phyloP scores from a whole-genome alignment of 352 stramenopile species.

The Peronosclerospora sorghi region DNA sequence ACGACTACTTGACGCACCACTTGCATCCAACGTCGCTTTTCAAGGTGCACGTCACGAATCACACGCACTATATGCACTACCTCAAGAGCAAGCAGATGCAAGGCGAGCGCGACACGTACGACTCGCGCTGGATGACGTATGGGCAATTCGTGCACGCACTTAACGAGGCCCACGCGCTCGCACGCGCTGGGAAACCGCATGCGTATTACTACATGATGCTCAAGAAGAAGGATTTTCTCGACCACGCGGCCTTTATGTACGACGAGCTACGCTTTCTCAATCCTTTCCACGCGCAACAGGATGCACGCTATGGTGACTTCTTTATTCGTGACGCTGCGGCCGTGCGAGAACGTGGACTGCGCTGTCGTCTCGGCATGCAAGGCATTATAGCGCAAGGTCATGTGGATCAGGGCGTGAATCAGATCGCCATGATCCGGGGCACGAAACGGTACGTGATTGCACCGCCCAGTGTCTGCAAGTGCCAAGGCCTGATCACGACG shows the following conservation, averaged over 20 bases:
- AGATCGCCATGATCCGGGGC: constrained; percentile 86
- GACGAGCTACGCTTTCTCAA: constrained; percentile 89
- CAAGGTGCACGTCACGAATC: constrained; percentile 62
- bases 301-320: constrained; percentile 33
- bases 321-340: constrained; percentile 34
- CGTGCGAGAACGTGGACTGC: constrained; percentile 40
- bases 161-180: constrained; percentile 10
- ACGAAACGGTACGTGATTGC: constrained; percentile 88
- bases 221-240: constrained; percentile 32
- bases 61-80: constrained; percentile 95
- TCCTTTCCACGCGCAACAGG: constrained; percentile 59
- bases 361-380: constrained; percentile 84
- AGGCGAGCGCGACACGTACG: constrained; percentile 32
- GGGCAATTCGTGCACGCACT: constrained; percentile 36
- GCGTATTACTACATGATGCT: constrained; percentile 57
- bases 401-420: constrained; percentile 90
- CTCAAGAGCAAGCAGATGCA: constrained; percentile 26
- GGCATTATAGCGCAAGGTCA: constrained; percentile 90
- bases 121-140: constrained; percentile 49
- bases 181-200: constrained; percentile 8
- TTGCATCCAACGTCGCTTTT: constrained; percentile 28
- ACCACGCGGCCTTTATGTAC: constrained; percentile 43
- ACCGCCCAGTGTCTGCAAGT: constrained; percentile 80
- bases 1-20: constrained; percentile 55
- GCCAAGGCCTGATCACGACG: constrained; percentile 57